phyloP scores from a whole-genome alignment of 345 rosid species.

The Brassica cretica region DNA sequence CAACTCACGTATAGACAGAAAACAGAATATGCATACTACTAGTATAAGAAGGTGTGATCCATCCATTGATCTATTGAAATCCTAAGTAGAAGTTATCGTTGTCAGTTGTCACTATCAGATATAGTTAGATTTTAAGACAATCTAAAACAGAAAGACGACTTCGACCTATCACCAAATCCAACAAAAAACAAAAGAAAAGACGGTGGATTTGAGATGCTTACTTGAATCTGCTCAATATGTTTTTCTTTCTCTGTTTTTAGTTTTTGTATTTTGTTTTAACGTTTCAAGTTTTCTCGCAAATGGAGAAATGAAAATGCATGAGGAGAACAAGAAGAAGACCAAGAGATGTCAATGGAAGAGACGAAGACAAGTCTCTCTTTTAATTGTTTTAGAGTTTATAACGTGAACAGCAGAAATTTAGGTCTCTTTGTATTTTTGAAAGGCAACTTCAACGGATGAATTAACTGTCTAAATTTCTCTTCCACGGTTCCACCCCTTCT shows the following conservation, averaged over 20 bases:
- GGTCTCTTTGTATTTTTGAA: background rate
- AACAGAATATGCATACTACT: background rate
- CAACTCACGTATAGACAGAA: background rate
- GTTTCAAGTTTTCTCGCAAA: background rate
- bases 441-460: background rate
- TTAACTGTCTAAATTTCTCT: background rate
- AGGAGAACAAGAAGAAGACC: slow-evolving; percentile 12
- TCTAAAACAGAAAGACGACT: background rate
- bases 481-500: background rate
- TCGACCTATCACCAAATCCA: background rate
- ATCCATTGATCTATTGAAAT: background rate
- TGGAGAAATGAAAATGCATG: slow-evolving; percentile 2
- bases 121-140: background rate
- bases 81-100: background rate
- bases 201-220: background rate
- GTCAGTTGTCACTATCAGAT: background rate
- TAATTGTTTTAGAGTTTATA: background rate
- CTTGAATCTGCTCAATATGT: slow-evolving; percentile 9
- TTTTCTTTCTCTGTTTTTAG: background rate
- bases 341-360: slow-evolving; percentile 13
- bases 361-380: background rate
- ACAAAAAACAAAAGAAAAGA: background rate
- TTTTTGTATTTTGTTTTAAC: background rate
- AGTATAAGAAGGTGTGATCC: background rate
- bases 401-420: background rate